Base-by-base conservation (phyloP, 495 filamentous ascomycete genomes). In the Pyrenula massariospora region DNA sequence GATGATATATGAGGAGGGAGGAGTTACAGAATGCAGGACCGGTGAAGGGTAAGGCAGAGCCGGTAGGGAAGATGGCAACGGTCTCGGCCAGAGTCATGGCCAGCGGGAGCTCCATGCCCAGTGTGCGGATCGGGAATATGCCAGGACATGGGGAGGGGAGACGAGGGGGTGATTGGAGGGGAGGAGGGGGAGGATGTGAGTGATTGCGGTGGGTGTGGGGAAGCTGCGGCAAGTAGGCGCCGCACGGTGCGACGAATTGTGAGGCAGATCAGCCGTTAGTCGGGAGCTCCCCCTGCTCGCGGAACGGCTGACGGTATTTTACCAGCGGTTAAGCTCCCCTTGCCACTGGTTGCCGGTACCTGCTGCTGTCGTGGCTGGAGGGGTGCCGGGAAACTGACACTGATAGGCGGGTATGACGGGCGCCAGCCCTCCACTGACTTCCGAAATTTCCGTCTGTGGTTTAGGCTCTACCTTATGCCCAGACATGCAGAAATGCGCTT, bases 221-320 rank as follows among this genome's bases (percentile, higher is more conserved):
- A 42, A 42, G 31, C 31, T 15, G 15, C 8, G 31, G 31, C 15
- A 5, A 42, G 15, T 42, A 42, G 31, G 31, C 31, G 31, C 31
- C 15, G 31, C 8, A 42, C 31, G 5, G 31, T 42, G 31, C 31
- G 31, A 42, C 31, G 31, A 42, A 42, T 42, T 42, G 31, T 42
- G 31, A 42, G 31, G 31, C 31, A 42, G 31, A 42, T 42, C 31
- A 15, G 31, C 31, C 31, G 31, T 42, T 42, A 42, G 31, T 5
- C 8, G 15, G 8, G 15, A 8, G 31, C 31, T 8, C 8, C 22
- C 48, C 24, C 47, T 22, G 19, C 48, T 57, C 56, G 56, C 56
- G 52, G 56, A 52, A 22, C 56, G 56, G 51, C 53, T 52, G 20
- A 22, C 21, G 12, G 15, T 23, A 50, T 20, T 25, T 57, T 42